Percentiles rank a stretch among this genome's conserved stretches.
Conservation (phyloP, 2,329 filamentous ascomycete species). For the Diaporthe sp. region DNA sequence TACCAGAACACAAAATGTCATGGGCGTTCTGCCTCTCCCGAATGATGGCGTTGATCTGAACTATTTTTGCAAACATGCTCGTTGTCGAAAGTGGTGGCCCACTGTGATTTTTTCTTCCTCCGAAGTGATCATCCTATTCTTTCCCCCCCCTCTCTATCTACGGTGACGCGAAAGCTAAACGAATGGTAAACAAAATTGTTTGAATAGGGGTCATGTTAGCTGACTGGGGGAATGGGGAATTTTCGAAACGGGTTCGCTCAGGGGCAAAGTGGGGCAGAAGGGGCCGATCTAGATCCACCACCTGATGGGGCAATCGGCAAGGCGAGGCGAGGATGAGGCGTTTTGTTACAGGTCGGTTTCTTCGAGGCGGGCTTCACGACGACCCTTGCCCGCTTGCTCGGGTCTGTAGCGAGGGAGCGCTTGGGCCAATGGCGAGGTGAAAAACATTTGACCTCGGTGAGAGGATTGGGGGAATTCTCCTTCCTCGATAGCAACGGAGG, state of each 20-base stretch:
- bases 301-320: slow-evolving; percentile 21
- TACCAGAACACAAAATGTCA: slow-evolving; percentile 37
- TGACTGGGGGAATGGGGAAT: slow-evolving; percentile 4
- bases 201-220: slow-evolving; percentile 21
- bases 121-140: neutral
- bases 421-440: neutral
- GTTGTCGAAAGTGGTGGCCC: slow-evolving; percentile 11
- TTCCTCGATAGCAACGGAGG: neutral
- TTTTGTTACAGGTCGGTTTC: slow-evolving; percentile 28
- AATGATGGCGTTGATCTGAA: neutral
- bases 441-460: neutral
- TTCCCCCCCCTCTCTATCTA: neutral
- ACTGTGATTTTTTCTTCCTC: neutral
- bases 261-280: slow-evolving; percentile 12
- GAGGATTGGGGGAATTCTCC: neutral
- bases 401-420: slow-evolving; percentile 8
- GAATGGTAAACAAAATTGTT: slow-evolving; percentile 27
- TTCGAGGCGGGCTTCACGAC: slow-evolving; percentile 17
- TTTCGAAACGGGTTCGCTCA: slow-evolving; percentile 31
- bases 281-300: slow-evolving; percentile 29
- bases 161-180: neutral
- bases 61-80: neutral
- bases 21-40: neutral
- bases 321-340: slow-evolving; percentile 20
- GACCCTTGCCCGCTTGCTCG: slow-evolving; percentile 17